phyloP scores from a whole-genome alignment of 768 basidiomycete species.

The Mycena vitilis region DNA sequence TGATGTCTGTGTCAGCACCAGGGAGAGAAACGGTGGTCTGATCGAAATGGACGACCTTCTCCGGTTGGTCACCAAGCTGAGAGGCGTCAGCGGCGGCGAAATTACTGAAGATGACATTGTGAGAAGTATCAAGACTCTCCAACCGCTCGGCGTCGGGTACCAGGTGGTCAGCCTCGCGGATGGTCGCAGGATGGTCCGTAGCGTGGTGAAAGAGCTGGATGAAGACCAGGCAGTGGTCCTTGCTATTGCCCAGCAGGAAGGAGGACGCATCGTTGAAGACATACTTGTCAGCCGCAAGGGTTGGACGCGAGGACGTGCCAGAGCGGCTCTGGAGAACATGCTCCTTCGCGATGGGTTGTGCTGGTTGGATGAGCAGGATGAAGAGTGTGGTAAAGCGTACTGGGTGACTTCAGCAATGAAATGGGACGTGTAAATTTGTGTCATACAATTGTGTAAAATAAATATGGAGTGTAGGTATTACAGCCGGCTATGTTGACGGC shows the following conservation, averaged over 20 bases:
- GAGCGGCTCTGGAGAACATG: constrained; percentile 88
- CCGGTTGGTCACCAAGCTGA: constrained; percentile 78
- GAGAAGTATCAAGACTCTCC: constrained; percentile 86
- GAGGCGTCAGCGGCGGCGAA: constrained; percentile 73
- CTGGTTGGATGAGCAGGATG: constrained; percentile 95
- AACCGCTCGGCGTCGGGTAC: constrained; percentile 93
- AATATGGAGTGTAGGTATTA: constrained; percentile 8
- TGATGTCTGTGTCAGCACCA: constrained; percentile 88
- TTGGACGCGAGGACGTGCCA: constrained; percentile 85
- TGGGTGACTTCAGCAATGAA: constrained; percentile 92
- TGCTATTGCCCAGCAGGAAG: constrained; percentile 74
- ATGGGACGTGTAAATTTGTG: constrained; percentile 67
- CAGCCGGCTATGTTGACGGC: constrained; percentile 9
- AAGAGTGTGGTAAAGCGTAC: constrained; percentile 71
- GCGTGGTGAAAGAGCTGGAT: constrained; percentile 91
- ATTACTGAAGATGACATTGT: constrained; percentile 90
- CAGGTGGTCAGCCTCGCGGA: constrained; percentile 80
- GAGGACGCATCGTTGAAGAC: constrained; percentile 77
- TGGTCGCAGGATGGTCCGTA: constrained; percentile 83
- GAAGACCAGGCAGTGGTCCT: constrained; percentile 89
- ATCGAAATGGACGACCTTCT: constrained; percentile 91
- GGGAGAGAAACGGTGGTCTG: constrained; percentile 91
- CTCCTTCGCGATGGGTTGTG: constrained; percentile 90
- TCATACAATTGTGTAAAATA: constrained; percentile 22
- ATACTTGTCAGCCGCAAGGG: constrained; percentile 68